phyloP scores from a whole-genome alignment of 805 yeast genomes.

The Suhomyces sp. region DNA sequence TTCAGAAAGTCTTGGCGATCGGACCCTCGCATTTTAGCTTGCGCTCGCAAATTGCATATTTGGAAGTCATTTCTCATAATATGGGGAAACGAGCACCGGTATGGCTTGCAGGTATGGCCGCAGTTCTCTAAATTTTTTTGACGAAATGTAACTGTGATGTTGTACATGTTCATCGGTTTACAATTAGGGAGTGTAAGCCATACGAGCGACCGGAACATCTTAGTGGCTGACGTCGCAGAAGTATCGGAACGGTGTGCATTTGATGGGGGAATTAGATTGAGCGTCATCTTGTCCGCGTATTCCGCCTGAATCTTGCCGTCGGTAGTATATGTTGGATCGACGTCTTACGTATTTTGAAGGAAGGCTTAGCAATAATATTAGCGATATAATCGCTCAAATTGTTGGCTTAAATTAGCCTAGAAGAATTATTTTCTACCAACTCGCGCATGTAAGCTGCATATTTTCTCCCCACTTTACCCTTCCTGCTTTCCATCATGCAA shows the following conservation, averaged over 20 bases:
- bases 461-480: neutral
- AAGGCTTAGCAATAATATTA: neutral
- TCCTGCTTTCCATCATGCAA: neutral
- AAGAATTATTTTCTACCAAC: neutral
- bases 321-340: neutral
- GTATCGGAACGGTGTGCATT: neutral
- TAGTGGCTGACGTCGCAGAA: neutral
- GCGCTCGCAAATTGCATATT: neutral
- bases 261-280: neutral
- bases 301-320: neutral
- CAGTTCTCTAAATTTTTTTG: neutral
- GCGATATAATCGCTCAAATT: neutral
- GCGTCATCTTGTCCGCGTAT: neutral
- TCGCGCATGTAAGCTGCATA: neutral
- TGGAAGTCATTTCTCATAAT: neutral
- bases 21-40: neutral
- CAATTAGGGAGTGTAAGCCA: neutral
- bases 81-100: neutral
- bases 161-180: too few species aligned
- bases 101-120: neutral
- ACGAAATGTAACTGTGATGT: neutral
- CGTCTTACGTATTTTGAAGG: neutral
- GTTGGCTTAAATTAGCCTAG: neutral
- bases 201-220: neutral
- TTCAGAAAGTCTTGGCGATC: conserved; percentile 3